Evolutionary conservation across 306 rosid genomes (phyloP).

Genomic region (Vigna trinervia): DNA sequence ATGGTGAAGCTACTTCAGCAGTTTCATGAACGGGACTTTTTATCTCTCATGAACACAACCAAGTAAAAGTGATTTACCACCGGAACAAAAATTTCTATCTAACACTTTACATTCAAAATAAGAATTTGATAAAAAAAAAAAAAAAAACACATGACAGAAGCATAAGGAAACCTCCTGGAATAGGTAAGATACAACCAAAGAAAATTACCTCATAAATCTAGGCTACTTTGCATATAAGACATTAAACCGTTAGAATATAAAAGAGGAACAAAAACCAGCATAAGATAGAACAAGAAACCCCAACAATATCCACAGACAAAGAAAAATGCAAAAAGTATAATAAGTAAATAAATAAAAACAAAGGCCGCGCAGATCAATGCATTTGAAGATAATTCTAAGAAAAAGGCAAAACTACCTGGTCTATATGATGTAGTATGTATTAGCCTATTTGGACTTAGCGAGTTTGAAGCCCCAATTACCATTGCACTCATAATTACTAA

Average conservation of each 20-base stretch:
- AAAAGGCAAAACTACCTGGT: constrained; percentile 6
- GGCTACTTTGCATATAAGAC: not conserved
- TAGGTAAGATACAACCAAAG: constrained; percentile 17
- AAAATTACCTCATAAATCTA: constrained; percentile 7
- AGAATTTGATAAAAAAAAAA: not conserved
- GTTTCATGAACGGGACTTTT: not conserved
- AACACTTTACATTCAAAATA: not conserved
- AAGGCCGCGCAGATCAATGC: constrained; percentile 31
- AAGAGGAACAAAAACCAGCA: constrained; percentile 15
- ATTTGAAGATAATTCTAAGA: constrained; percentile 12
- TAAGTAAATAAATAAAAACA: constrained; percentile 8
- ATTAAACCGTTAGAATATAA: constrained; percentile 27
- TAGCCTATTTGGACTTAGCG: constrained; percentile 18
- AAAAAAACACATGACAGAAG: constrained; percentile 3
- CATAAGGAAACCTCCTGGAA: constrained; percentile 28
- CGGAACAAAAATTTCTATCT: constrained; percentile 1
- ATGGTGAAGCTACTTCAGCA: not conserved
- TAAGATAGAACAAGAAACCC: constrained; percentile 8
- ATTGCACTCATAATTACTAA: constrained; percentile 21
- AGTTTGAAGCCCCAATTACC: constrained; percentile 18
- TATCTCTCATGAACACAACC: constrained; percentile 18
- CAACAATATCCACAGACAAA: constrained; percentile 16
- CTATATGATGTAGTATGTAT: constrained; percentile 19
- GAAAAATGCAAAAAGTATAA: not conserved
- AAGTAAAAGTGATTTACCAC: constrained; percentile 19